Conservation (phyloP, 2,329 filamentous ascomycete genomes). For the Fusarium bactridioides region DNA sequence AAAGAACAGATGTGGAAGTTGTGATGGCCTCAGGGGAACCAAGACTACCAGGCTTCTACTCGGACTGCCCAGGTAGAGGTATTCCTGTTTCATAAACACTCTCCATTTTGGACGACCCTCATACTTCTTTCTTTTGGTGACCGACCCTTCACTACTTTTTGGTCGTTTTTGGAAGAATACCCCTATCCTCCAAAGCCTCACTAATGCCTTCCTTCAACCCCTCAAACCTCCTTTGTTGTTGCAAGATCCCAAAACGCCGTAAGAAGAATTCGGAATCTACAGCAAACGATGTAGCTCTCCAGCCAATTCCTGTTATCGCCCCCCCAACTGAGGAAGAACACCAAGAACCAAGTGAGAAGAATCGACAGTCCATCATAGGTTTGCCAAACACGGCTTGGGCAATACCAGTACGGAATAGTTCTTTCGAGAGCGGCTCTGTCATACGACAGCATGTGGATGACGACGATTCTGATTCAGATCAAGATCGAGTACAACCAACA, state of each 20-base stretch:
- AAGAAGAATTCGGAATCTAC: background rate
- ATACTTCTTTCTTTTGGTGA: constrained; percentile 1
- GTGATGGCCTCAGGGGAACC: background rate
- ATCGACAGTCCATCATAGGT: constrained; percentile 14
- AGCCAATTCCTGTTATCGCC: background rate
- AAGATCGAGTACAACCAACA: constrained; percentile 35
- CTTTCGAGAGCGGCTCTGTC: background rate
- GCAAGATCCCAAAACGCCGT: constrained; percentile 17
- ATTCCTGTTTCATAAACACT: background rate
- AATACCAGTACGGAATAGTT: background rate
- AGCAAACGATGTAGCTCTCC: constrained; percentile 1
- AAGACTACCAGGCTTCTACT: background rate
- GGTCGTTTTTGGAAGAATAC: constrained; percentile 27
- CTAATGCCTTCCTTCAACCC: background rate
- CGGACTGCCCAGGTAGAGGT: too few species aligned
- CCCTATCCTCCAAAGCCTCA: background rate
- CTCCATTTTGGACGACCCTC: background rate
- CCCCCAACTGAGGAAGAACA: background rate
- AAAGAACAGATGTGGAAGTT: background rate
- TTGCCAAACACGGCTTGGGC: constrained; percentile 23
- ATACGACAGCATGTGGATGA: constrained; percentile 42
- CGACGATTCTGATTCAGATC: constrained; percentile 54
- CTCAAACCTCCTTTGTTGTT: constrained; percentile 40
- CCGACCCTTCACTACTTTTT: constrained; percentile 9
- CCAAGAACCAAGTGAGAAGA: background rate